Evolutionary conservation across 257 asterid genomes (phyloP), one percentile per base, ranked within the genome.

Genomic region (Fraxinus americana): DNA sequence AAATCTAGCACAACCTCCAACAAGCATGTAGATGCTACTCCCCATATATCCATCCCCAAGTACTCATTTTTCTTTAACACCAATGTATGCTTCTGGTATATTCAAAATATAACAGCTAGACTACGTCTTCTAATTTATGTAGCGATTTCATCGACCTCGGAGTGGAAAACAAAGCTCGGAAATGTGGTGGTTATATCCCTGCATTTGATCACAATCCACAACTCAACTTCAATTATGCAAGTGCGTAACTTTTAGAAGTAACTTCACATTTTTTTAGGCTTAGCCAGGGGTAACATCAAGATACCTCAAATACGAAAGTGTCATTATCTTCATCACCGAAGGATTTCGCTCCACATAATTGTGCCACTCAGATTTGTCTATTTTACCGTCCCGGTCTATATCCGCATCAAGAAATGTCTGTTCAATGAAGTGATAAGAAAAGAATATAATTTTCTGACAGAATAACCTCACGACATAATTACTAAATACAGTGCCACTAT

Each of bases 361-460:
- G 70, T 85, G 94, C 99, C 97, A 96, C 81, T 96, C 98, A 0
- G 94, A 81, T 75, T 87, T 93, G 82, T 93, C 94, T 38, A 96
- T 96, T 85, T 90, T 17, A 92, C 7, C 98, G 48, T 96, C 98
- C 83, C 73, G 89, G 87, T 93, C 89, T 30, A 82, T 81, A 74
- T 96, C 98, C 3, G 98, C 98, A 10, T 96, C 99, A 77, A 74
- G 39, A 72, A 93, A 96, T 74, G 98, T 95, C 99, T 96, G 94
- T 75, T 76, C 43, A 73, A 71, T 65, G 8, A 36, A 67, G 54
- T 36, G 8, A 48, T 5, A 73, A 71, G 72, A 76, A 11, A 67
- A 54, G 25, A 54, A 54, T n/a, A 11, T 19, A 54, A 17, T n/a
- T 7, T 17, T 54, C 27, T 54, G 25, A 54, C 9, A 54, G 7